Percentiles rank a stretch among this genome's conserved stretches.
Conservation (phyloP, 140 eudicot genomes). For the Erigeron philadelphicus region DNA sequence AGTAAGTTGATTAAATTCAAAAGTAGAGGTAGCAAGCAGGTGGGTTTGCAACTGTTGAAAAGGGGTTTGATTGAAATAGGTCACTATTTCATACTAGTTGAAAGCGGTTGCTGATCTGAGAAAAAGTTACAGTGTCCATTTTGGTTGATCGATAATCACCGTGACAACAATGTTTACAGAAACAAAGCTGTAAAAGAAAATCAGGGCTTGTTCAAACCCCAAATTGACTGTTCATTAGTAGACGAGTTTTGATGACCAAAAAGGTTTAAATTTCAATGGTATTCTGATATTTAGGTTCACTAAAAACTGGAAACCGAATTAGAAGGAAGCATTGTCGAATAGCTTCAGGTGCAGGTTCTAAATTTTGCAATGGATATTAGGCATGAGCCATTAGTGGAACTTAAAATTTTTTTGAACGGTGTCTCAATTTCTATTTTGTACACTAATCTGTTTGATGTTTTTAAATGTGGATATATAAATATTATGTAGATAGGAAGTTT, state of each 20-base stretch:
- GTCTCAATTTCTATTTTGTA: not conserved
- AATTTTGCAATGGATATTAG: not conserved
- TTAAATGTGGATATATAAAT: not conserved
- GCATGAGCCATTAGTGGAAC: not conserved
- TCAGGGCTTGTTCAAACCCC: not conserved
- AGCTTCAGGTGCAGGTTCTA: slow-evolving; percentile 9
- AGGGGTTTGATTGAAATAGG: not conserved
- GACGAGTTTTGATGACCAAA: not conserved
- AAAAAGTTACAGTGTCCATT: not conserved
- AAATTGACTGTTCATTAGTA: not conserved
- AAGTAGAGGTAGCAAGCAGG: not conserved
- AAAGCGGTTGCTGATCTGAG: slow-evolving; percentile 8
- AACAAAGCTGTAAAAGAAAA: too few relatives aligned
- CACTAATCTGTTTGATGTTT: slow-evolving; percentile 6
- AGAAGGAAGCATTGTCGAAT: slow-evolving; percentile 16
- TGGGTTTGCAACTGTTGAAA: not conserved
- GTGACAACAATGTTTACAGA: not conserved
- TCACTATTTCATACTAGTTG: not conserved
- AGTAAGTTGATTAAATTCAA: slow-evolving; percentile 1
- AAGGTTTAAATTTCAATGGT: not conserved
- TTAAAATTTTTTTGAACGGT: not conserved
- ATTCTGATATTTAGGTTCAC: slow-evolving; percentile 11
- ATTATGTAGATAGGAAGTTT: not conserved
- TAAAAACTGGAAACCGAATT: not conserved
- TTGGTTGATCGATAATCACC: not conserved